Conservation (phyloP, 352 stramenopile genomes). For the Thalassiosira hispida region DNA sequence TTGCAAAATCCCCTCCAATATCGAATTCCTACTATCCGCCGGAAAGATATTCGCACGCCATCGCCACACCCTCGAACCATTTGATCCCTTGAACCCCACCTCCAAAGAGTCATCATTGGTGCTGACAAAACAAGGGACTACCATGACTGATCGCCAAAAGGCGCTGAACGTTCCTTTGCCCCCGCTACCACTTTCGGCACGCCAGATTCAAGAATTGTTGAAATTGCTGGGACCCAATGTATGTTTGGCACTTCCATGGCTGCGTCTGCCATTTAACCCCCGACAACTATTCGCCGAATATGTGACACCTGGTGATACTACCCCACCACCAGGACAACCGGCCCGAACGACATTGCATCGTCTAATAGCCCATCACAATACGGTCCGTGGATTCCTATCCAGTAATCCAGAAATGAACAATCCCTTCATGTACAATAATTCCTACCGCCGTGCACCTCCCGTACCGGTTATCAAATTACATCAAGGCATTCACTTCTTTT, state of each 20-base stretch:
- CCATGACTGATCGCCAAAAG: neutral
- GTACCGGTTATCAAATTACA: slow-evolving; percentile 35
- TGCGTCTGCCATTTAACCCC: slow-evolving; percentile 40
- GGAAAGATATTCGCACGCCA: slow-evolving; percentile 55
- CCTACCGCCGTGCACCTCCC: slow-evolving; percentile 48
- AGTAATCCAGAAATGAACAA: slow-evolving; percentile 48
- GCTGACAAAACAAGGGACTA: neutral
- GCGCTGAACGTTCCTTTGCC: slow-evolving; percentile 3
- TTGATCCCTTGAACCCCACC: slow-evolving; percentile 45
- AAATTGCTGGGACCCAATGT: slow-evolving; percentile 56
- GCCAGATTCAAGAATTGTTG: slow-evolving; percentile 39
- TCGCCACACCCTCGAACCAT: slow-evolving; percentile 31
- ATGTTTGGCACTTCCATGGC: slow-evolving; percentile 47
- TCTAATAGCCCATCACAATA: slow-evolving; percentile 27
- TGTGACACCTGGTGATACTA: no score
- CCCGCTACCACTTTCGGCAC: slow-evolving; percentile 27
- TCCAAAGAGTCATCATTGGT: neutral
- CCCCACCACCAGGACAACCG: neutral
- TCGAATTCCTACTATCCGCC: slow-evolving; percentile 64
- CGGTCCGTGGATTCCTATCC: neutral
- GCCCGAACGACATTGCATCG: neutral
- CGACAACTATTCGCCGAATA: slow-evolving; percentile 22
- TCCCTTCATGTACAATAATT: slow-evolving; percentile 48
- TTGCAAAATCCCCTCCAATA: slow-evolving; percentile 30
- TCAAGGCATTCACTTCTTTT: slow-evolving; percentile 30